Percentiles rank a stretch among this genome's conserved stretches.
phyloP scores from a whole-genome alignment of 768 basidiomycete species.

The Mycena haematopus region DNA sequence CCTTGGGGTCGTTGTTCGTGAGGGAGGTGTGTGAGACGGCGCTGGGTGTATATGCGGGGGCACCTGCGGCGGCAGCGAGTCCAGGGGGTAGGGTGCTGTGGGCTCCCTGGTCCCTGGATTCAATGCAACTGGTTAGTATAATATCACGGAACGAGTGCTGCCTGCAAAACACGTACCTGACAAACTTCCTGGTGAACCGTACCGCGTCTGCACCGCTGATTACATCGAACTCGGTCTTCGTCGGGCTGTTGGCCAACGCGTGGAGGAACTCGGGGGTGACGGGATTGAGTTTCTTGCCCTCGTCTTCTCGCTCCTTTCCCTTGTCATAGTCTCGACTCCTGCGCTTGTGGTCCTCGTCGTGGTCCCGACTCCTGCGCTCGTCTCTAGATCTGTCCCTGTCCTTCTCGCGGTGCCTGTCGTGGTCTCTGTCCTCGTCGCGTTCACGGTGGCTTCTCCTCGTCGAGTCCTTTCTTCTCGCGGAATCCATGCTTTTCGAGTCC shows the following conservation, averaged over 20 bases:
- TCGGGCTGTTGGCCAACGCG: not conserved
- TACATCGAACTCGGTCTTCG: constrained; percentile 6
- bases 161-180: constrained; percentile 7
- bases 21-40: not conserved
- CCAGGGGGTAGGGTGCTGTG: not conserved
- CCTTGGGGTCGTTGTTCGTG: constrained; percentile 2
- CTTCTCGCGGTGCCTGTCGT: not conserved
- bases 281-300: not conserved
- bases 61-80: not conserved
- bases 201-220: constrained; percentile 12
- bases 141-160: not conserved
- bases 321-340: not conserved
- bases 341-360: not conserved
- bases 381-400: too few species aligned
- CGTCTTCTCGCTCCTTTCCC: too few species aligned
- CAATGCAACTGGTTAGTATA: not conserved
- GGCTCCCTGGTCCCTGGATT: constrained; percentile 1
- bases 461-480: not conserved
- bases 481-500: not conserved
- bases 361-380: not conserved
- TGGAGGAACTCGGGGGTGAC: constrained; percentile 15
- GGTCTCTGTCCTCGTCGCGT: not conserved
- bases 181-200: constrained; percentile 6
- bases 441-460: not conserved
- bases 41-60: not conserved